These are phyloP conservation scores for Vaccinium myrtillus DNA, from an alignment of 148 eudicot species.

Conservation along the genomic window DNA sequence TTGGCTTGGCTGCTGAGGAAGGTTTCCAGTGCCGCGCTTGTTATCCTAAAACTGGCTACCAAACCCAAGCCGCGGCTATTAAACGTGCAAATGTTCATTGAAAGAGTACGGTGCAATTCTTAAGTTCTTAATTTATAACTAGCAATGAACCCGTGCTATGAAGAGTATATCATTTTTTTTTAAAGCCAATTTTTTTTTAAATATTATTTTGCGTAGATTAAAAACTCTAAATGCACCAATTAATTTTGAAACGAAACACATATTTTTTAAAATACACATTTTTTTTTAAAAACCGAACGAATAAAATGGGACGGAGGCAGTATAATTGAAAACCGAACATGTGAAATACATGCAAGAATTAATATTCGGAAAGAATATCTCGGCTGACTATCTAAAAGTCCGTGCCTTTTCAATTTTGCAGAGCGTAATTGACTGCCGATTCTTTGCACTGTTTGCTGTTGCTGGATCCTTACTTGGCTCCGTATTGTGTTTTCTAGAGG, in stretches of 20 bases:
- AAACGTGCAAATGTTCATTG: conserved; percentile 35
- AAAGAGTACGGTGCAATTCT: conserved; percentile 26
- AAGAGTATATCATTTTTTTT: too few species aligned
- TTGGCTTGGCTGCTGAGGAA: conserved; percentile 19
- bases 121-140: too few species aligned
- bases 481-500: conserved; percentile 68
- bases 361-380: neutral
- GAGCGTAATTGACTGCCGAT: conserved; percentile 63
- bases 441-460: conserved; percentile 62
- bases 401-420: conserved; percentile 21
- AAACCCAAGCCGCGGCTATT: conserved; percentile 27
- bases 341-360: neutral
- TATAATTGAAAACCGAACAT: too few species aligned
- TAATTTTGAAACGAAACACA: too few species aligned
- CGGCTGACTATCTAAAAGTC: neutral
- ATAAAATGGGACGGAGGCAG: too few species aligned
- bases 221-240: too few species aligned
- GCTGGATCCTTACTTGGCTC: conserved; percentile 76
- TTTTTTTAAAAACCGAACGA: too few species aligned
- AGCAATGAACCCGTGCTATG: too few species aligned
- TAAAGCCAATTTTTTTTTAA: too few species aligned
- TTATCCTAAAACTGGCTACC: conserved; percentile 15
- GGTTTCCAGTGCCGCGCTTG: conserved; percentile 10
- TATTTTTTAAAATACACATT: too few species aligned
- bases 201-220: too few species aligned